Base-by-base conservation (phyloP, 2,329 filamentous ascomycete genomes). In the Apiospora hydei region DNA sequence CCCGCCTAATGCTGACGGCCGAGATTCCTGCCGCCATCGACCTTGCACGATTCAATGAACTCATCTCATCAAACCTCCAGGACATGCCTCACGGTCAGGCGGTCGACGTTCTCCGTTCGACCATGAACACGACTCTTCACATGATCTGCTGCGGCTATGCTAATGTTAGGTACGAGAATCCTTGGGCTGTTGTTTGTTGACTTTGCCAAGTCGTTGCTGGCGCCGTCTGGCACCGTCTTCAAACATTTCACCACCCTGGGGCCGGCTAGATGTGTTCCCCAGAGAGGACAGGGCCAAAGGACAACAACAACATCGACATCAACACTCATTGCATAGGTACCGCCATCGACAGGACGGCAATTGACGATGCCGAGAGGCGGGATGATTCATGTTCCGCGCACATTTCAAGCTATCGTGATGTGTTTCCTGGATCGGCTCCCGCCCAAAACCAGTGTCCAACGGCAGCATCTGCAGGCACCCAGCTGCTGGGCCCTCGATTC, bases 401-500 rank as follows among this genome's bases (percentile, higher is more conserved):
- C 1, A 43, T n/a, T 64, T n/a, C 57, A 38, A 64, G 21, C 34
- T 64, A 38, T 64, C 34, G 57, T 64, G 34, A 64, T 64, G 34
- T 64, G 57, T 64, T 64, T 64, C 57, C 57, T 64, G 34, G 57
- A 64, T 41, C 34, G n/a, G 30, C 34, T 57, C 34, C 57, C 57
- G 30, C 26, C 21, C 34, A n/a, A 41, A 38, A 11, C 57, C 57
- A 64, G 13, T 64, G 30, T 41, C 57, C 57, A 41, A 64, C 57
- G 21, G 30, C 57, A 41, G n/a, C 57, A 64, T 64, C 57, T 64
- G 57, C 57, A 64, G 57, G 57, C 57, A 61, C 30, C 53, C 53
- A 41, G 51, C 26, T 34, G 51, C 26, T 34, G 51, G 26, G 11
- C 34, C 57, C 34, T n/a, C 57, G 57, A 64, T 80, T 79, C 77